These are phyloP conservation scores for Fusarium coffeatum DNA, from an alignment of 2,329 filamentous ascomycete genomes.

Conservation along the genomic window DNA sequence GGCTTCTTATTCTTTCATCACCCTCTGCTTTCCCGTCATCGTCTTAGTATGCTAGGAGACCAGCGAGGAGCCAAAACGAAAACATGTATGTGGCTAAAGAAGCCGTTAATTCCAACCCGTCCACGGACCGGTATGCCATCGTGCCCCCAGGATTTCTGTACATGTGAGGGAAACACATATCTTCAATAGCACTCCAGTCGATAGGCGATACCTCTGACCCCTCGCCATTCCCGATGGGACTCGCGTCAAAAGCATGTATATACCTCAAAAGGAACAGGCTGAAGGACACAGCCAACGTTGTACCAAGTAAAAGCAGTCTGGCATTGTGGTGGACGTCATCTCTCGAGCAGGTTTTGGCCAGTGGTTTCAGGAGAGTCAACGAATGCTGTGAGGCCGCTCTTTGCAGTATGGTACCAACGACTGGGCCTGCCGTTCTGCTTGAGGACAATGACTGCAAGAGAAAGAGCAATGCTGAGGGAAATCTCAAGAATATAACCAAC, in stretches of 20 bases:
- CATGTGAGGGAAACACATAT: conserved; percentile 20
- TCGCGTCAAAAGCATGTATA: conserved; percentile 33
- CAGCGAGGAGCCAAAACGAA: conserved; percentile 28
- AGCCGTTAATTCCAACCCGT: conserved; percentile 13
- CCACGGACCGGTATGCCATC: conserved; percentile 6
- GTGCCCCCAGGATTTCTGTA: conserved; percentile 6
- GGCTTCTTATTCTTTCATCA: background rate
- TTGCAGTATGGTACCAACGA: background rate
- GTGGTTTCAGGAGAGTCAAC: conserved; percentile 30
- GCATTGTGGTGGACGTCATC: conserved; percentile 16
- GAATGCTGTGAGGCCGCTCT: conserved; percentile 19
- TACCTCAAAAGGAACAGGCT: conserved; percentile 45
- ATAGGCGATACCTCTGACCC: conserved; percentile 7
- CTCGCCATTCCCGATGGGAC: conserved; percentile 23
- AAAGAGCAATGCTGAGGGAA: conserved; percentile 5
- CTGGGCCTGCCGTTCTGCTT: background rate
- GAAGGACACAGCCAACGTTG: conserved; percentile 33
- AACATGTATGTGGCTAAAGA: conserved; percentile 18
- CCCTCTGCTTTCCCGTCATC: background rate
- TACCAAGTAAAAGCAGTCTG: conserved; percentile 19
- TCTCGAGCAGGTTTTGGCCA: background rate
- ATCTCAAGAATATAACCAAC: conserved; percentile 27
- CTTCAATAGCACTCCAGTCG: conserved; percentile 17
- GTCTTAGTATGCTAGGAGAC: conserved; percentile 6
- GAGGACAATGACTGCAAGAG: conserved; percentile 9